A percentile compares a stretch with the other conserved stretches of the same genome.
These are phyloP conservation scores for Podaxis carcinomalis DNA, from an alignment of 768 basidiomycete species.

Conservation along the genomic window DNA sequence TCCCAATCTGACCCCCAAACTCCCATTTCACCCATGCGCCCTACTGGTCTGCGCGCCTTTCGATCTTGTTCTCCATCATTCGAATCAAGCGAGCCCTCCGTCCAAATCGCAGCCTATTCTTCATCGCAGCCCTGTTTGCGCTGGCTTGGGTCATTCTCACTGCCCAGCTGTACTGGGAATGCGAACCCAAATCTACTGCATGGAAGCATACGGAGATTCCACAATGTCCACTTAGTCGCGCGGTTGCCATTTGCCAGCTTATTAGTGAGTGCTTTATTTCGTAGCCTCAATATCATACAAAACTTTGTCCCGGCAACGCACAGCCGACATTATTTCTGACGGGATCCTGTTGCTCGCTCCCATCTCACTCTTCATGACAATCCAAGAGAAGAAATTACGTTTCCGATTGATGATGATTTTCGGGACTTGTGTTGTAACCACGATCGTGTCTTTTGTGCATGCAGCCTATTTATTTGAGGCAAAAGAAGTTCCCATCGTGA, in stretches of 20 bases:
- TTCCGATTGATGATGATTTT: constrained; percentile 44
- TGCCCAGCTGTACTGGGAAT: constrained; percentile 42
- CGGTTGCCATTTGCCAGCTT: not conserved
- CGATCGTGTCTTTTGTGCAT: constrained; percentile 40
- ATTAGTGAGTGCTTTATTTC: not conserved
- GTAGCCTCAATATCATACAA: not conserved
- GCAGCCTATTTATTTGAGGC: constrained; percentile 34
- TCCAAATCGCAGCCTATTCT: not conserved
- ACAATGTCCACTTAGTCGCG: not conserved
- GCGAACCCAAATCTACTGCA: constrained; percentile 23
- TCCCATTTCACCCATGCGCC: no score
- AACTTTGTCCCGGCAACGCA: not conserved
- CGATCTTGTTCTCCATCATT: constrained; percentile 39
- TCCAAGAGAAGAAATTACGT: constrained; percentile 35
- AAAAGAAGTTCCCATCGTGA: constrained; percentile 26
- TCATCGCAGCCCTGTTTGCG: constrained; percentile 27
- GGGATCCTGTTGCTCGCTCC: constrained; percentile 41
- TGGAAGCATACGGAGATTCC: not conserved
- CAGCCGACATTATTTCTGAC: constrained; percentile 47
- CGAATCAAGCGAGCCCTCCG: constrained; percentile 36
- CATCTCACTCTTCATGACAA: constrained; percentile 35
- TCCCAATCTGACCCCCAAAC: not conserved
- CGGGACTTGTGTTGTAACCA: constrained; percentile 48
- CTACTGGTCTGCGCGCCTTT: not conserved
- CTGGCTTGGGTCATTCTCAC: constrained; percentile 30